Conservation (phyloP, 2,329 filamentous ascomycete species). For the Diaporthe caulivora region DNA sequence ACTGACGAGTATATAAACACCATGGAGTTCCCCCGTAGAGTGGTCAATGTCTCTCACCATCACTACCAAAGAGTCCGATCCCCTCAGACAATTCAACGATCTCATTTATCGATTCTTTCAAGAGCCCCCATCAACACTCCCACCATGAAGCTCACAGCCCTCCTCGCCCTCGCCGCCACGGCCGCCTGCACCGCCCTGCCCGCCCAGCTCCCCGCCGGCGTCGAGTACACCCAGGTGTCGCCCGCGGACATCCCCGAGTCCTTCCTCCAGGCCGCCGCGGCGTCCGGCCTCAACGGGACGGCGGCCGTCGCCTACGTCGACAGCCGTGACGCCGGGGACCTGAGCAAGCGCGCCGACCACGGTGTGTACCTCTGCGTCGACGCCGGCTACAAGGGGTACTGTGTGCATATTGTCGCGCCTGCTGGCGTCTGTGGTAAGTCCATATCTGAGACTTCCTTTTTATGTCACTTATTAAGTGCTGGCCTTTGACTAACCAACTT, state of each 20-base stretch:
- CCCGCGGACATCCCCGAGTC: not conserved
- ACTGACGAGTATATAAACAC: not conserved
- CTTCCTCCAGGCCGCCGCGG: not conserved
- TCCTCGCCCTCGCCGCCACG: not conserved
- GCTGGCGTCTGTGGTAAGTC: not conserved
- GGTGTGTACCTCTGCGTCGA: constrained; percentile 1
- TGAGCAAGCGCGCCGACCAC: not conserved
- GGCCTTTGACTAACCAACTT: not conserved
- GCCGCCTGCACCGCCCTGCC: not conserved
- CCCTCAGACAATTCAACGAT: not conserved
- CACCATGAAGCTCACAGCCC: not conserved
- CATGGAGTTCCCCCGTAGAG: too few relatives aligned
- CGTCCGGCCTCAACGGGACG: not conserved
- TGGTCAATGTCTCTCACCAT: not conserved
- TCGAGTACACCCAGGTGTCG: not conserved
- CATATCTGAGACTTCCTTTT: not conserved
- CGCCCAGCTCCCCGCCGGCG: not conserved
- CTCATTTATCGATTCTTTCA: not conserved
- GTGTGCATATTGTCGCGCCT: not conserved
- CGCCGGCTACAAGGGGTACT: not conserved
- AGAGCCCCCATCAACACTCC: not conserved
- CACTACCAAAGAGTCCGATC: not conserved
- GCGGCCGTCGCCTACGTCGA: not conserved
- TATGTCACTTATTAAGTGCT: not conserved
- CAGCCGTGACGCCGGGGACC: not conserved